Evolutionary conservation across 495 filamentous ascomycete species (phyloP), one percentile per base, ranked within the genome.

Genomic region (Talaromyces trachyspermus): DNA sequence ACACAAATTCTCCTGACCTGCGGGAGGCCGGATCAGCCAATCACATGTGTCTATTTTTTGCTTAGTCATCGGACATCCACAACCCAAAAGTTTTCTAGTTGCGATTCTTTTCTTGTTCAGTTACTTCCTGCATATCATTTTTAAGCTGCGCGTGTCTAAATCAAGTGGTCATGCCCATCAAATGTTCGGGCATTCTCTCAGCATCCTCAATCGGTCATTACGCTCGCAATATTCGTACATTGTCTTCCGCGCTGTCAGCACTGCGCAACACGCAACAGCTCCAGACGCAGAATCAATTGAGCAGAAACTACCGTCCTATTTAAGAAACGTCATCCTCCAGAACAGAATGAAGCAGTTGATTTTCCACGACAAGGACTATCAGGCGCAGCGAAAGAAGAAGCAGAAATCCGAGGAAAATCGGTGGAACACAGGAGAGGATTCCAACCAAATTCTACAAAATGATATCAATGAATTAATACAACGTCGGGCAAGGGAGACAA

Each of bases 391-490:
- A 41, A 17, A 19, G 8, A 41, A 49, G 25, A 49, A 42, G 22
- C 15, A 23, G 14, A 49, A 20, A 11, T n/a, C 12, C 4, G 44
- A 6, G 6, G 44, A 46, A 6, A 6, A 46, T 36, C 5, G 6
- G 15, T 35, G 27, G 27, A 18, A 57, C 4, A 66, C 66, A 42
- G 50, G 51, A 47, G 62, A 52, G 49, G 65, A 60, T 12, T 60
- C 72, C 36, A 88, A 95, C 47, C 85, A 92, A 52, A 79, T 95
- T 22, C 69, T 96, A 19, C 66, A 80, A 10, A 55, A 71, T 37
- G 90, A 96, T 55, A 74, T 95, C 24, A 68, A 77, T 40, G 59
- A 71, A 10, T 64, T 95, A 11, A 61, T 91, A 23, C 74, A 72
- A 22, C 51, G 72, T 32, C 46, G 61, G 61, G 67, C 11, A 53